Evolutionary conservation across 129 eudicot species (phyloP).

Genomic region (Daucus carota): DH1_v3.0 NC_030387.2:32764001-32764500

Average conservation of each 20-base stretch:
- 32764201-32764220: slow-evolving; percentile 8
- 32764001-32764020: slow-evolving; percentile 14
- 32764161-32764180: slow-evolving; percentile 9
- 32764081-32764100: slow-evolving; percentile 61
- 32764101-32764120: slow-evolving; percentile 48
- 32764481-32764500: slow-evolving; percentile 12
- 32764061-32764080: slow-evolving; percentile 45
- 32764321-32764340: neutral
- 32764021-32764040: slow-evolving; percentile 9
- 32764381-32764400: slow-evolving; percentile 21
- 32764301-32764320: slow-evolving; percentile 12
- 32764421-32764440: slow-evolving; percentile 5
- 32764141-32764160: slow-evolving; percentile 30
- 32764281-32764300: slow-evolving; percentile 6
- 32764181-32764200: neutral
- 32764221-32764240: neutral
- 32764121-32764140: slow-evolving; percentile 37
- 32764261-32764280: neutral
- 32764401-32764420: slow-evolving; percentile 8
- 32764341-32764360: slow-evolving; percentile 8
- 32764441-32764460: slow-evolving; percentile 20
- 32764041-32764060: slow-evolving; percentile 23
- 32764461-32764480: slow-evolving; percentile 18
- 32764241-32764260: neutral
- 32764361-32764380: neutral